A percentile compares a stretch with the other conserved stretches of the same genome.
Evolutionary conservation across 2,329 filamentous ascomycete species (phyloP).

Genomic region (Xylaria sp.): DNA sequence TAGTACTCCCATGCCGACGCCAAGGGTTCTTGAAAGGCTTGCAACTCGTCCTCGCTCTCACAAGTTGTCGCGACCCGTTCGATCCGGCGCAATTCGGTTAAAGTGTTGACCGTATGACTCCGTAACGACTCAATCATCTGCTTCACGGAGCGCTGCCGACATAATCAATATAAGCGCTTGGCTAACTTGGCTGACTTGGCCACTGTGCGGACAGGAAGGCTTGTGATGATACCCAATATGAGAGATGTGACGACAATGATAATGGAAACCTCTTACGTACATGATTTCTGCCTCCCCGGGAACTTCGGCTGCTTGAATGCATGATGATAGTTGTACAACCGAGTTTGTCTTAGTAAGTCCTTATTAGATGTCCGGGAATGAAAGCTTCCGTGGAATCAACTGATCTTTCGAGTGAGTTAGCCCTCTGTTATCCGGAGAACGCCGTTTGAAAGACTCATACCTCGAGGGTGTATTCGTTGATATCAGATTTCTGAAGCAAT

Average conservation of each 20-base stretch:
- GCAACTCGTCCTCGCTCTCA: conserved; percentile 68
- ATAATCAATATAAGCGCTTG: conserved; percentile 12
- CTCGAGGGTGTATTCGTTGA: conserved; percentile 7
- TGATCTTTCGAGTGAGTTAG: conserved; percentile 21
- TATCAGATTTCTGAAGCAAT: background rate
- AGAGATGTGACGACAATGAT: background rate
- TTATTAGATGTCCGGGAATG: conserved; percentile 7
- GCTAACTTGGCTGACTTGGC: background rate
- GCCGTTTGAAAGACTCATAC: conserved; percentile 7
- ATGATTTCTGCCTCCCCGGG: conserved; percentile 24
- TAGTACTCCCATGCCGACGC: conserved; percentile 78
- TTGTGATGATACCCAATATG: background rate
- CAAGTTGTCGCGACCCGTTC: conserved; percentile 72
- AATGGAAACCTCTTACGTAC: conserved; percentile 19
- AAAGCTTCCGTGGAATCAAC: background rate
- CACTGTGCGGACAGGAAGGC: background rate
- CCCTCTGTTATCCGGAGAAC: background rate
- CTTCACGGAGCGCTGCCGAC: conserved; percentile 51
- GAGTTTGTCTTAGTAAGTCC: conserved; percentile 1
- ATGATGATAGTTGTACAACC: conserved; percentile 11
- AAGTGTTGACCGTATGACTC: conserved; percentile 77
- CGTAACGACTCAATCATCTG: conserved; percentile 72
- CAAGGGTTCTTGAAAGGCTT: conserved; percentile 71
- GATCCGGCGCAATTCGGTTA: conserved; percentile 77
- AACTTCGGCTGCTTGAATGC: conserved; percentile 33